Conservation (phyloP, 352 stramenopile genomes). For the Phytopythium cucurbitacearum region DNA sequence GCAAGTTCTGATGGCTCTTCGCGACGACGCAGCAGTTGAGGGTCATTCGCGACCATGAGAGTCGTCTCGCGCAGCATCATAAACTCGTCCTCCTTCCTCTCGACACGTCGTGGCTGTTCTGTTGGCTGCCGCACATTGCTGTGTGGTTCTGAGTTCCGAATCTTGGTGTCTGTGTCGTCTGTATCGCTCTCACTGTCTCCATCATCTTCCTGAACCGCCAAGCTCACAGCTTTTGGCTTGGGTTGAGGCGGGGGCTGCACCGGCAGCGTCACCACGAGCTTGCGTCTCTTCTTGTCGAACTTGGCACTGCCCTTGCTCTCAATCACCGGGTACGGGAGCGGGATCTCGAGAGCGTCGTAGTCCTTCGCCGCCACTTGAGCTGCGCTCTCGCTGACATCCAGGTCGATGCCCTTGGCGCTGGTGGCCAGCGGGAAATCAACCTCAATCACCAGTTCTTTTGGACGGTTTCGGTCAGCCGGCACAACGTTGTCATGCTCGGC, state of each 20-base stretch:
- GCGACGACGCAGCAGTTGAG: slow-evolving; percentile 20
- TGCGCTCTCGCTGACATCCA: slow-evolving; percentile 60
- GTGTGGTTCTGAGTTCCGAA: not conserved
- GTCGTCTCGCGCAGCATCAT: slow-evolving; percentile 54
- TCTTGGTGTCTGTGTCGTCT: slow-evolving; percentile 5
- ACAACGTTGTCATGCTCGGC: slow-evolving; percentile 28
- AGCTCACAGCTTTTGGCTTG: slow-evolving; percentile 16
- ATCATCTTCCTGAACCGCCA: slow-evolving; percentile 39
- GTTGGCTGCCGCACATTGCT: slow-evolving; percentile 6
- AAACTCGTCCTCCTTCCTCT: slow-evolving; percentile 37
- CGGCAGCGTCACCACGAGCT: slow-evolving; percentile 75
- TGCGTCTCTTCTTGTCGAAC: slow-evolving; percentile 78
- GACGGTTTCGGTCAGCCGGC: slow-evolving; percentile 29
- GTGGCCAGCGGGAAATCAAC: slow-evolving; percentile 51
- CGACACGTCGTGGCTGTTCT: too few relatives aligned
- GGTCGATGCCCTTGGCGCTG: slow-evolving; percentile 50
- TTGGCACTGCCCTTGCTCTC: slow-evolving; percentile 73
- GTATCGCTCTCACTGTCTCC: slow-evolving; percentile 21
- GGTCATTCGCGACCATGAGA: slow-evolving; percentile 66
- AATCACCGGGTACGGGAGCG: slow-evolving; percentile 71
- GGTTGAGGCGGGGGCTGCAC: slow-evolving; percentile 50
- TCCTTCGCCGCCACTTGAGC: slow-evolving; percentile 33
- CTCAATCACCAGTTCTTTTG: slow-evolving; percentile 63
- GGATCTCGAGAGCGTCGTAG: slow-evolving; percentile 52
- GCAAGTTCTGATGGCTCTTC: not conserved